Evolutionary conservation across 306 rosid species (phyloP).

Genomic region (Corylus heterophylla): DNA sequence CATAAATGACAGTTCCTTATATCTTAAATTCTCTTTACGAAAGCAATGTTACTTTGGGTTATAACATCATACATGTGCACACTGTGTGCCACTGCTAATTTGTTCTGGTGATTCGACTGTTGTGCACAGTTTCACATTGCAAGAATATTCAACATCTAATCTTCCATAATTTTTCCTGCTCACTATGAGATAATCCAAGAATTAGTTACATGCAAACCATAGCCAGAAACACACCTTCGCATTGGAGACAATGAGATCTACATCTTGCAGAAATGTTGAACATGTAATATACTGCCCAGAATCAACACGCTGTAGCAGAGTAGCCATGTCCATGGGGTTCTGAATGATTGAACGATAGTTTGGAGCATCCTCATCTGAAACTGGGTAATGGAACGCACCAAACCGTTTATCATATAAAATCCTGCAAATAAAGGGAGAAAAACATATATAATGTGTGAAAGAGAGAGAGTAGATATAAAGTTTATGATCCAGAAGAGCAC

Average conservation of each 20-base stretch:
- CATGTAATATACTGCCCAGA: conserved; percentile 79
- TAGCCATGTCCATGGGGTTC: conserved; percentile 92
- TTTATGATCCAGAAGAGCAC: neutral
- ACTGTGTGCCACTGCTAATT: neutral
- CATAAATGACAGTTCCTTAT: neutral
- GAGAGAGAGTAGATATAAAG: neutral
- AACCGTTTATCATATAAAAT: conserved; percentile 92
- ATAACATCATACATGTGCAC: neutral
- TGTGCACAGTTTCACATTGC: neutral
- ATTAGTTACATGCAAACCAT: conserved; percentile 2
- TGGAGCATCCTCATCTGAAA: conserved; percentile 95
- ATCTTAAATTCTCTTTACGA: neutral
- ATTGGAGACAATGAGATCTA: conserved; percentile 86
- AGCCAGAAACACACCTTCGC: conserved; percentile 64
- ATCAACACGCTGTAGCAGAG: conserved; percentile 86
- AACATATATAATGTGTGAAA: neutral
- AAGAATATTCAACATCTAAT: neutral
- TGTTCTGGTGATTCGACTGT: neutral
- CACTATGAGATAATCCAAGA: neutral
- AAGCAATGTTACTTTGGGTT: neutral
- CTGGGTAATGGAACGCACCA: conserved; percentile 90
- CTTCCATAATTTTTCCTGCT: neutral
- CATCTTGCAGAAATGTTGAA: conserved; percentile 76
- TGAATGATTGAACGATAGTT: conserved; percentile 87
- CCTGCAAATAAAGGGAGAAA: conserved; percentile 48